Percentiles rank a stretch among this genome's conserved stretches.
Conservation (phyloP, 176 grass and related monocot species). For the Triticum dicoccoides region DNA sequence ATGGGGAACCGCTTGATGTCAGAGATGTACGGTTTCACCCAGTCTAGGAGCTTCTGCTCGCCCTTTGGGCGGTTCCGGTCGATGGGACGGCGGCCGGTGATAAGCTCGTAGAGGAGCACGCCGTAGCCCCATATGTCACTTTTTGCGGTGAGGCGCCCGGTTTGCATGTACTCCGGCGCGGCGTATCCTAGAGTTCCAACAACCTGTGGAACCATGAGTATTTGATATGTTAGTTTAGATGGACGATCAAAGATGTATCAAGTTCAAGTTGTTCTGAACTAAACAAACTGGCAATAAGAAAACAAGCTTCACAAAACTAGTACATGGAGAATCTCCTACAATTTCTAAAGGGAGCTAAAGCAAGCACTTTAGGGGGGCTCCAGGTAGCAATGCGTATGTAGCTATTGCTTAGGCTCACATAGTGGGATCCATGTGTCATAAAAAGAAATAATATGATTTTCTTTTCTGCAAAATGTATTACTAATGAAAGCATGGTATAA, state of each 20-base stretch:
- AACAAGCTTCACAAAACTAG: not conserved
- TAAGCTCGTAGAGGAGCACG: conserved; percentile 93
- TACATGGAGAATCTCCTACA: not conserved
- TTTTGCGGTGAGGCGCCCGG: conserved; percentile 80
- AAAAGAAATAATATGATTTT: not conserved
- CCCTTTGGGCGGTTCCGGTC: conserved; percentile 81
- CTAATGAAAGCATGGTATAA: not conserved
- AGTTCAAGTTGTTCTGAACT: not conserved
- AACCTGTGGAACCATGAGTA: conserved; percentile 43
- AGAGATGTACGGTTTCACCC: conserved; percentile 86
- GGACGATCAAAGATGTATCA: not conserved
- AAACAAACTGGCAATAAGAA: not conserved
- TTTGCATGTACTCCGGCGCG: conserved; percentile 91
- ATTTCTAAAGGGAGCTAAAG: not conserved
- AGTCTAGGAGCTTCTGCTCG: conserved; percentile 93
- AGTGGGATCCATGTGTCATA: not conserved
- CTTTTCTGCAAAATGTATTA: not conserved
- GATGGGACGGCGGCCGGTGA: conserved; percentile 79
- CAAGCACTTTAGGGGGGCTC: not conserved
- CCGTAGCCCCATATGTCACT: conserved; percentile 95
- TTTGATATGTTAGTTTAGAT: not conserved
- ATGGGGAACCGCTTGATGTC: conserved; percentile 65
- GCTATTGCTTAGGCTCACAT: not conserved
- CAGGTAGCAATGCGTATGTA: not conserved
- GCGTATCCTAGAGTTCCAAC: conserved; percentile 92